These are phyloP conservation scores for Diatrype stigma DNA, from an alignment of 2,329 filamentous ascomycete species.

Conservation along the genomic window DNA sequence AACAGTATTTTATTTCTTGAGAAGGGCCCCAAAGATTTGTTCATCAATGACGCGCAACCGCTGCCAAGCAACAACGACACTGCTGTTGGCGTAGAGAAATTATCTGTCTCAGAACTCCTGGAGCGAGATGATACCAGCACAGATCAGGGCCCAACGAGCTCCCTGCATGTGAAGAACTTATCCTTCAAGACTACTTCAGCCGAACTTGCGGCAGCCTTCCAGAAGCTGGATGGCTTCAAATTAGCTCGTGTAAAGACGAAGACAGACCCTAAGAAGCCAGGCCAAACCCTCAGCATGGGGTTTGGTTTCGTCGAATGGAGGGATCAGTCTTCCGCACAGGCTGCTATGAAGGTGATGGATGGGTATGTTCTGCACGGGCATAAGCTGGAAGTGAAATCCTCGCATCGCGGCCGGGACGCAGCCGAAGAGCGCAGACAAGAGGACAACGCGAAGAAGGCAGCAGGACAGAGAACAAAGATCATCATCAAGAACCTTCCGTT, in stretches of 20 bases:
- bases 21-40: conserved; percentile 83
- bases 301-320: conserved; percentile 93
- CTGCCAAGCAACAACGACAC: conserved; percentile 20
- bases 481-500: conserved; percentile 98
- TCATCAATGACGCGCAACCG: conserved; percentile 38
- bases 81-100: conserved; percentile 50
- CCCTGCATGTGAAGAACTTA: conserved; percentile 88
- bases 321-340: conserved; percentile 70
- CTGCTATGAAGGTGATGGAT: conserved; percentile 81
- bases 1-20: conserved; percentile 90
- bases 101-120: conserved; percentile 66
- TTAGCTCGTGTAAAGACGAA: conserved; percentile 91
- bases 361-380: conserved; percentile 84
- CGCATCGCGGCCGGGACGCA: conserved; percentile 81
- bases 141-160: conserved; percentile 63
- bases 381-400: conserved; percentile 77
- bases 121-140: conserved; percentile 43
- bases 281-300: conserved; percentile 89
- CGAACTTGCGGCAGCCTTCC: conserved; percentile 72
- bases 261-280: conserved; percentile 83
- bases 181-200: conserved; percentile 85
- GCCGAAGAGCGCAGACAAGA: conserved; percentile 81
- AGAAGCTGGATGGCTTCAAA: conserved; percentile 79
- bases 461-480: conserved; percentile 79
- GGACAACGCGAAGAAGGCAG: conserved; percentile 76